Base-by-base conservation (phyloP, 257 asterid species). In the Fraxinus pennsylvanica region DNA sequence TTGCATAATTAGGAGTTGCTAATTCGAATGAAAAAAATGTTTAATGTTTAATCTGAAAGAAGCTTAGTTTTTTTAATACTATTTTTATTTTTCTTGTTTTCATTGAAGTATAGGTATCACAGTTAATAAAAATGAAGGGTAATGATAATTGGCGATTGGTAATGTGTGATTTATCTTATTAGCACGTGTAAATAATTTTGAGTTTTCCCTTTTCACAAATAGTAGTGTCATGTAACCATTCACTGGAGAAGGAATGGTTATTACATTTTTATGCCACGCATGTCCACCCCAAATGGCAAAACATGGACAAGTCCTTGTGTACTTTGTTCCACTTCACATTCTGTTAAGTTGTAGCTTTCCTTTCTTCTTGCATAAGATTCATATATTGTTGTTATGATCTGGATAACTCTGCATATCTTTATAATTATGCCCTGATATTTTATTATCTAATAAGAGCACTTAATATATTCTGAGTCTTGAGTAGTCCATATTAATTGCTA, bases 231-330 rank as follows among this genome's bases (percentile, higher is more conserved):
- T 45, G 41, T 43, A 22, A 74, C 25, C 75, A 17, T 43, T 15
- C 29, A 6, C 39, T 47, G 50, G 76, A 75, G 72, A 43, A 43
- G 14, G 15, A 36, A 7, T 47, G 35, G 9, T 68, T 57, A 17
- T 68, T 76, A 25, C 66, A 12, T 50, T 29, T 61, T 8, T 33
- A 22, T 38, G n/a, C 12, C 17, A 13, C 52, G 2, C 63, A 25
- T 68, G 21, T 72, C 79, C 67, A 71, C n/a, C 45, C 22, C 32
- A 35, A 47, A 61, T 78, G 38, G 39, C n/a, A 69, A 61, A 19
- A 36, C 10, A 43, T 19, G 12, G 32, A 57, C 21, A 32, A 33
- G 67, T 75, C 15, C 50, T 68, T 68, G 30, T 68, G 67, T 69
- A 57, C 68, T 43, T 73, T 52, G 21, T 69, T 35, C 35, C 41